Evolutionary conservation across 768 basidiomycete genomes (phyloP), one percentile per base, ranked within the genome.

Genomic region (Suillus subluteus): DNA sequence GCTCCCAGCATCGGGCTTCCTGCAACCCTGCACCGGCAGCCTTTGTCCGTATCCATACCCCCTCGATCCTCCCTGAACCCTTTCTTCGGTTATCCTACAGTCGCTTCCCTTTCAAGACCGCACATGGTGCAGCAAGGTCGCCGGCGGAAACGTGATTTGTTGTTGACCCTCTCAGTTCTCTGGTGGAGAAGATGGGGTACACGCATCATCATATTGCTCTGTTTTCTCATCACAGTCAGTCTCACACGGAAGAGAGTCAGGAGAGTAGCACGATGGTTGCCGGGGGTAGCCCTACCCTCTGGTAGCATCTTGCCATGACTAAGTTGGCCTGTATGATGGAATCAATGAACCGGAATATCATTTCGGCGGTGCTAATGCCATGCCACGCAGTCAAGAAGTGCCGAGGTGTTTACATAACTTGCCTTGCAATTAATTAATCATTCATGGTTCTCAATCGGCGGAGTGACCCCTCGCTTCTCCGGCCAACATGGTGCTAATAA

Each of bases 1-100:
- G 40, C 38, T 16, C 40, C 59, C 40, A 61, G 6, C 15, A 40
- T 11, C 11, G 40, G 16, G 58, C 58, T 59, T 59, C 58, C 40
- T 43, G 30, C 18, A 26, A 43, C 35, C 23, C 18, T 32, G 21
- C 62, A 54, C 5, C 68, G 68, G 62, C 8, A 44, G 41, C 44
- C 69, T 48, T 69, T 70, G 43, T 63, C 68, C 55, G 63, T 70
- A 30, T 16, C 30, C 21, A 69, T 87, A 50, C 82, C 88, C 11
- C 82, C 89, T 23, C 86, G 84, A 38, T 92, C 91, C 35, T 73
- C 79, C 44, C 77, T 86, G 48, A 93, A 92, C 68, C 92, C 92
- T 1, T 92, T 88, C 76, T 94, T 86, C 68, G 91, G 91, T 4
- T 92, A 93, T 72, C 89, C 91, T 7, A 81, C 82, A 15, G 40